Evolutionary conservation across 305 asterid genomes (phyloP), one percentile per base, ranked within the genome.

Genomic region (Fraxinus nigra): DNA sequence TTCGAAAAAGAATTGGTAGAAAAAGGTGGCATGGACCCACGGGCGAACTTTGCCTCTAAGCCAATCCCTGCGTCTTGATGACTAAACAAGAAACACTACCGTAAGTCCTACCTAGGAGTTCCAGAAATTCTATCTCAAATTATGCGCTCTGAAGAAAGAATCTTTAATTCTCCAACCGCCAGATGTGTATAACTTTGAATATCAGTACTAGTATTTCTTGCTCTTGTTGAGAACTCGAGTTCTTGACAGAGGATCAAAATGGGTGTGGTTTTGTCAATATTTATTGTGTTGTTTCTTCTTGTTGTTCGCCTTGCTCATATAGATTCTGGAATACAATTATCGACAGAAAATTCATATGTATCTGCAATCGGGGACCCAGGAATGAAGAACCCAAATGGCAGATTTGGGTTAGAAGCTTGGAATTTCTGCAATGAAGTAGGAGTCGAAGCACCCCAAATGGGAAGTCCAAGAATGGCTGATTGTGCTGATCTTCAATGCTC

Each of bases 371-470:
- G 98, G 16, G 97, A 93, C 81, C 94, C 98, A 22, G 98, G 92
- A 73, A 92, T 93, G 97, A 91, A 86, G 82, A 88, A 78, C 90
- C 94, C 95, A 24, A 86, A 89, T 91, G 69, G 95, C 20, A 91
- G 98, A 87, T 93, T 92, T 81, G 98, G 87, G 37, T 86, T 91
- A 7, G 98, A 93, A 89, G 97, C 94, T 79, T 93, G 98, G 97
- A 92, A 93, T 87, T 93, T 92, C 89, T 93, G 98, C 84, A 92
- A 92, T 81, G 98, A 93, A 88, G 98, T 93, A 70, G 98, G 98
- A 18, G 8, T 30, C 8, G 95, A 93, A 85, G 93, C 91, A 8
- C 95, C 97, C 9, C 77, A 84, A 24, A 90, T 88, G 94, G 95
- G 93, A 70, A 91, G 98, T 86, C 98, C 98, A 79, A 90, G 98